phyloP scores from a whole-genome alignment of 495 filamentous ascomycete genomes.

The Podospora tetraspora region DNA sequence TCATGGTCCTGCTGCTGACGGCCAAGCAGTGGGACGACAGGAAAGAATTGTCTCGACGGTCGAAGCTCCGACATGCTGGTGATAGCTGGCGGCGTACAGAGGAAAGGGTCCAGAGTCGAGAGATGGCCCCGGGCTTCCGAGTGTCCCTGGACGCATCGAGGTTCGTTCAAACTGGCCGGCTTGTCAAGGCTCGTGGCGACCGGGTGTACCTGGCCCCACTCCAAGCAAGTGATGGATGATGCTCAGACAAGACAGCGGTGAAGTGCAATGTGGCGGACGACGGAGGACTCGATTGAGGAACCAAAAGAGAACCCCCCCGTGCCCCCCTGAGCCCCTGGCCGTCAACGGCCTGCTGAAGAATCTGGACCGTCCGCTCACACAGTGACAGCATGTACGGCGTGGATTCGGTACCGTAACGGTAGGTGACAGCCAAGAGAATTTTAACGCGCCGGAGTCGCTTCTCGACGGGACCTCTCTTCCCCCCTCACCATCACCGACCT shows the following conservation, averaged over 20 bases:
- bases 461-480: neutral
- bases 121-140: neutral
- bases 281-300: too few relatives aligned
- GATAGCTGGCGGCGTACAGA: neutral
- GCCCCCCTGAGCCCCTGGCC: too few relatives aligned
- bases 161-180: too few relatives aligned
- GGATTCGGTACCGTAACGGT: neutral
- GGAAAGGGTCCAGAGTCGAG: neutral
- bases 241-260: neutral
- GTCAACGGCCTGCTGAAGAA: neutral
- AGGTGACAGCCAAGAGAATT: neutral
- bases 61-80: neutral
- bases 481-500: neutral
- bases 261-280: neutral
- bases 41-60: neutral
- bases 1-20: neutral
- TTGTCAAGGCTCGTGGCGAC: too few relatives aligned
- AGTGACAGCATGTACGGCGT: neutral
- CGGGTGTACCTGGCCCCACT: too few relatives aligned
- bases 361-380: neutral
- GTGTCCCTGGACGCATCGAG: too few relatives aligned
- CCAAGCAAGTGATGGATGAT: neutral
- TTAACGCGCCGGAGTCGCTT: neutral
- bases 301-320: neutral
- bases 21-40: neutral